Evolutionary conservation across 2,329 filamentous ascomycete genomes (phyloP).

Genomic region (Fusarium duplospermum): DNA sequence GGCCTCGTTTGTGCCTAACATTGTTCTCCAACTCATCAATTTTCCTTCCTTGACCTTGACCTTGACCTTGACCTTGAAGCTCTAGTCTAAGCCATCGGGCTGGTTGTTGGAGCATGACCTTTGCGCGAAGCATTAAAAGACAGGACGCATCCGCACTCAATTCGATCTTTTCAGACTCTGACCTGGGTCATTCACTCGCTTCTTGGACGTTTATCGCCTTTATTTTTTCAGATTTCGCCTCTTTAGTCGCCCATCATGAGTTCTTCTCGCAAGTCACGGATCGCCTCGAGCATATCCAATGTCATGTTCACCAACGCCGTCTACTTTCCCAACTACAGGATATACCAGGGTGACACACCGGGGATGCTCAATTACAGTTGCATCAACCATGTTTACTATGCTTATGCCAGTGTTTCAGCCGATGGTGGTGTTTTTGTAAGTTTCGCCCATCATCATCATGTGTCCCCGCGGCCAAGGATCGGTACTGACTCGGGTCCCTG

Average conservation of each 20-base stretch:
- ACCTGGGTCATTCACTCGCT: conserved; percentile 2
- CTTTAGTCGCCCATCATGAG: conserved; percentile 51
- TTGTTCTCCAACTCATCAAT: conserved; percentile 37
- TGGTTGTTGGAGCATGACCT: conserved; percentile 30
- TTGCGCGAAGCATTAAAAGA: conserved; percentile 23
- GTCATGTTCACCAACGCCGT: conserved; percentile 78
- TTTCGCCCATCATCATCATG: conserved; percentile 36
- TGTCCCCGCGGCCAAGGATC: conserved; percentile 13
- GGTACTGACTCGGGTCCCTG: conserved; percentile 42
- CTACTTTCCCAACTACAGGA: conserved; percentile 84
- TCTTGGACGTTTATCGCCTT: not conserved
- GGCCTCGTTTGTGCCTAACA: conserved; percentile 44
- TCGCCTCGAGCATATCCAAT: conserved; percentile 55
- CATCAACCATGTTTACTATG: conserved; percentile 86
- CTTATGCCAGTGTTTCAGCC: conserved; percentile 78
- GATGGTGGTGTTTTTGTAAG: conserved; percentile 82
- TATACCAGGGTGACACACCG: conserved; percentile 79
- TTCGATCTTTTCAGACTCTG: conserved; percentile 16
- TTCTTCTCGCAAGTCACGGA: conserved; percentile 59
- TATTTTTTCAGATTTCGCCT: not conserved
- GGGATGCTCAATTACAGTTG: conserved; percentile 79
- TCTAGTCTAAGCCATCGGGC: conserved; percentile 20
- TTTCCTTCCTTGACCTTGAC: conserved; percentile 12
- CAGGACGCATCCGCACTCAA: conserved; percentile 28
- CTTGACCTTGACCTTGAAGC: conserved; percentile 9